Percentiles rank a stretch among this genome's conserved stretches.
phyloP scores from a whole-genome alignment of 352 stramenopile species.

The Globisporangium alternatum region DNA sequence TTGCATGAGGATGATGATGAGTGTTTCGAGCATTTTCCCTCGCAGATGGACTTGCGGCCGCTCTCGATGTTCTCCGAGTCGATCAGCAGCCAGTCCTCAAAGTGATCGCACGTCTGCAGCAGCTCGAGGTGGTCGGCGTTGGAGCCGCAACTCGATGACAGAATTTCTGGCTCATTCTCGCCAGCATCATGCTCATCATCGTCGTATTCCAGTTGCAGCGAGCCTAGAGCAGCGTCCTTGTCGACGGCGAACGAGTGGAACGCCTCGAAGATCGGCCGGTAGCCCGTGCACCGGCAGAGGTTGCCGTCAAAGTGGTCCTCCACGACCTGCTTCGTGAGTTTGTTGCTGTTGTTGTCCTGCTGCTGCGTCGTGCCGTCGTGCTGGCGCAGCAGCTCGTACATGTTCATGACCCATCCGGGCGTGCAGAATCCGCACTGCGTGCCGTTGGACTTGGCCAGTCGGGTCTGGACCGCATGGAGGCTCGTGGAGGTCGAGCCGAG shows the following conservation, averaged over 20 bases:
- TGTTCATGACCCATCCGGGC: constrained; percentile 81
- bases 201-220: constrained; percentile 11
- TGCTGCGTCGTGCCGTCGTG: constrained; percentile 28
- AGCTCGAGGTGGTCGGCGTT: background rate
- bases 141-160: background rate
- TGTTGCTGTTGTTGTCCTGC: constrained; percentile 22
- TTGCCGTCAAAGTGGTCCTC: constrained; percentile 95
- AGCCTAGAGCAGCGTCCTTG: background rate
- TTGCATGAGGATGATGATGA: constrained; percentile 1
- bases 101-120: constrained; percentile 23
- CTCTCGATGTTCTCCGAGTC: constrained; percentile 18
- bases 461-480: constrained; percentile 82
- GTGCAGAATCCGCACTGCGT: constrained; percentile 95
- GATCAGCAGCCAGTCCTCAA: constrained; percentile 32
- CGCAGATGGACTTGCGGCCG: constrained; percentile 23
- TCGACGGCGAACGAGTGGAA: constrained; percentile 18
- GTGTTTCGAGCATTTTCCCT: constrained; percentile 20
- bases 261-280: constrained; percentile 64
- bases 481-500: constrained; percentile 37
- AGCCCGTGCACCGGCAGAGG: constrained; percentile 93
- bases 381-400: constrained; percentile 78
- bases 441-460: constrained; percentile 89
- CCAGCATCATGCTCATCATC: background rate
- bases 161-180: background rate
- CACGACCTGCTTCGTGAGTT: constrained; percentile 73